Evolutionary conservation across 305 asterid species (phyloP), one percentile per base, ranked within the genome.

Genomic region (Rubia tinctorum): DNA sequence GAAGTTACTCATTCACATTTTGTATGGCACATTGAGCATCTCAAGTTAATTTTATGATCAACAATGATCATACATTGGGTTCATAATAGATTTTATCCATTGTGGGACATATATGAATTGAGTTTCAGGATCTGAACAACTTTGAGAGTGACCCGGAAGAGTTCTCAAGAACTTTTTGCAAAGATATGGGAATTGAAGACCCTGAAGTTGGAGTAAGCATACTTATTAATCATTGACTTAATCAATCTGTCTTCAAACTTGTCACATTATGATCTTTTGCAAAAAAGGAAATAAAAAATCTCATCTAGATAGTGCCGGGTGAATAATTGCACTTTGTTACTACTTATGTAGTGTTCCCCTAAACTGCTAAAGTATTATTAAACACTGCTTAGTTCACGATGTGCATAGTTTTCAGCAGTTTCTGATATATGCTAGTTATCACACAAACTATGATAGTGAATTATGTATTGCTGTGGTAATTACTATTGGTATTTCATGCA

Each of bases 91-190:
- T 59, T 58, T 45, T 34, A 51, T 74, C 64, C 77, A 68, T 67
- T 40, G 71, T 44, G 61, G 34, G 47, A 45, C 66, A 47, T 73
- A 43, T 53, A 49, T 51, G 23, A 34, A 63, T 66, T 56, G 69
- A 76, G 64, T 77, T 82, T 85, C 95, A 94, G 98, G 99, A 90
- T 82, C 82, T 92, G 84, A 95, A 95, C 90, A 95, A 92, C 84
- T 92, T 92, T 82, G 99, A 95, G 86, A 91, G 99, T 53, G 96
- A 95, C 72, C 99, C 98, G 44, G 98, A 95, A 88, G 99, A 92
- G 85, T 95, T 92, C 84, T 91, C 99, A 55, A 90, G 96, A 82
- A 84, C 74, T 6, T 90, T 95, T 80, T 92, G 98, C 87, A 85
- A 89, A 77, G 99, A 95, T 85, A 76, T 90, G 96, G 96, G 87